Percentiles rank a stretch among this genome's conserved stretches.
Conservation (phyloP, 2,329 filamentous ascomycete genomes). For the Fusarium pseudograminearum region DNA sequence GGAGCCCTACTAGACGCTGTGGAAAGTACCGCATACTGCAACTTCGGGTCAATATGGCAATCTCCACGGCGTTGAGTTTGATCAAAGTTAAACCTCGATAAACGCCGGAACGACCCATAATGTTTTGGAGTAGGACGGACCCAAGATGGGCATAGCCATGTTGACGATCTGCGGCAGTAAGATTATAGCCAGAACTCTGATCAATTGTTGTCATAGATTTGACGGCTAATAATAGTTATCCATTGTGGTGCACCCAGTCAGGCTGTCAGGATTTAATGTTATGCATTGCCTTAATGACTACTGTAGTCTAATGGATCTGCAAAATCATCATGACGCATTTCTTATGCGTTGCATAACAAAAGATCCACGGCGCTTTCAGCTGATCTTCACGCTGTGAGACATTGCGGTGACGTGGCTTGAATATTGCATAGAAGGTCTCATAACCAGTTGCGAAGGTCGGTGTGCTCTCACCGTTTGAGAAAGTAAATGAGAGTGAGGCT, state of each 20-base stretch:
- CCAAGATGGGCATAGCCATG: not conserved
- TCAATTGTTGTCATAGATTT: not conserved
- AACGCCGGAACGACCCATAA: not conserved
- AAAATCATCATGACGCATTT: not conserved
- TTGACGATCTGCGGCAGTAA: not conserved
- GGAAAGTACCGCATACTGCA: not conserved
- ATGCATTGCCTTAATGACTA: not conserved
- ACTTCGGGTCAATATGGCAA: not conserved
- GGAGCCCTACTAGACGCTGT: not conserved
- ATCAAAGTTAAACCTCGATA: not conserved
- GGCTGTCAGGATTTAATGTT: not conserved
- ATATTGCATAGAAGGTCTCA: not conserved
- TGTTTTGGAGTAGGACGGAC: not conserved
- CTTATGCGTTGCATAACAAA: not conserved
- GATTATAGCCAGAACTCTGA: not conserved
- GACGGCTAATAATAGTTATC: not conserved
- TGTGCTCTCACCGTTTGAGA: not conserved
- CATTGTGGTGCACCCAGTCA: rapidly evolving
- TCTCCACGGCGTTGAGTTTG: not conserved
- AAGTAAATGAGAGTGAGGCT: no score
- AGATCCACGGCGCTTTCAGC: not conserved
- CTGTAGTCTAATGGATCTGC: not conserved
- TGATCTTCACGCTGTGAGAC: not conserved
- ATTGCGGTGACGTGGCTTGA: not conserved
- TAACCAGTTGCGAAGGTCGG: not conserved